These are phyloP conservation scores for Fusarium nematophilum DNA, from an alignment of 2,329 filamentous ascomycete genomes.

Conservation along the genomic window DNA sequence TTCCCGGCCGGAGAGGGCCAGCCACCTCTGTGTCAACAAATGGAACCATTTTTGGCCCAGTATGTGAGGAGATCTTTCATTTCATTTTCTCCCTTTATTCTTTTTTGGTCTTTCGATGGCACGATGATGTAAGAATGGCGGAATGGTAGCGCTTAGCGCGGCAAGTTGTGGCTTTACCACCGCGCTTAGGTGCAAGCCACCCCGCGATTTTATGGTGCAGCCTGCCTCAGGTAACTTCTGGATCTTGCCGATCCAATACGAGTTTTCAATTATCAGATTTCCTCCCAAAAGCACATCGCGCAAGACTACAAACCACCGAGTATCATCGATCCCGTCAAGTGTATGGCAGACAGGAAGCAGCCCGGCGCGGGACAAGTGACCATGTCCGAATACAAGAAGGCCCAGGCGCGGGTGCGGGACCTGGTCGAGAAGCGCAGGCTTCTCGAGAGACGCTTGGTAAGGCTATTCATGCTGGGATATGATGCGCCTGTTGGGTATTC, in stretches of 20 bases:
- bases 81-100: background rate
- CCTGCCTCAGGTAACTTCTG: constrained; percentile 2
- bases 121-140: background rate
- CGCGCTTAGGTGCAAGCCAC: background rate
- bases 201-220: constrained; percentile 19
- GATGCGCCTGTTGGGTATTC: constrained; percentile 46
- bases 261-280: constrained; percentile 4
- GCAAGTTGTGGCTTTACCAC: background rate
- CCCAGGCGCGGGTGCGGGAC: constrained; percentile 60
- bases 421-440: constrained; percentile 58
- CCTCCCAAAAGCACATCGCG: background rate
- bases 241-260: constrained; percentile 10
- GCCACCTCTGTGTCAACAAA: constrained; percentile 13
- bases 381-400: constrained; percentile 62
- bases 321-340: background rate
- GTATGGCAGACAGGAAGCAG: constrained; percentile 51
- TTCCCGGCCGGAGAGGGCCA: constrained; percentile 27
- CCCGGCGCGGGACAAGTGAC: constrained; percentile 47
- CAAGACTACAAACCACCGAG: background rate
- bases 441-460: constrained; percentile 53
- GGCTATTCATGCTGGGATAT: background rate
- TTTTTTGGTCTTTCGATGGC: background rate
- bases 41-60: background rate
- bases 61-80: background rate
- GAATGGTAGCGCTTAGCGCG: background rate